phyloP scores from a whole-genome alignment of 2,329 filamentous ascomycete genomes.

The Nigrospora osmanthi region DNA sequence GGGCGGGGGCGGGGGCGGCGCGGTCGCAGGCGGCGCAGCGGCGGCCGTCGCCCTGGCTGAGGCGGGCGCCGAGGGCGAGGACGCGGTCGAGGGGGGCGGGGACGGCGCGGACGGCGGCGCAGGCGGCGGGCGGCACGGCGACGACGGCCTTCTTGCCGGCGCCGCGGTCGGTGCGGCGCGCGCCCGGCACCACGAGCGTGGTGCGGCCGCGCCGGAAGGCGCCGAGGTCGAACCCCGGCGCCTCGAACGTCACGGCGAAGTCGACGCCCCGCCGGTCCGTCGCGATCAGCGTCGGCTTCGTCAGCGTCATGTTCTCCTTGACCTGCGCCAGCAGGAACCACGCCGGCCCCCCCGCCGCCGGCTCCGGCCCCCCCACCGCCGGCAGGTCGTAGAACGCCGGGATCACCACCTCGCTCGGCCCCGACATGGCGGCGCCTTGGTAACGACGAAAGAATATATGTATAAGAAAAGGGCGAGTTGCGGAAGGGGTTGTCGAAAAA shows the following conservation, averaged over 20 bases:
- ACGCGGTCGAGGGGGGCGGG: constrained; percentile 21
- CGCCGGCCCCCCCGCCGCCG: constrained; percentile 3
- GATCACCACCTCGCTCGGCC: background rate
- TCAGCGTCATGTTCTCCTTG: constrained; percentile 32
- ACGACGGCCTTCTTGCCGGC: constrained; percentile 31
- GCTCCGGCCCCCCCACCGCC: background rate
- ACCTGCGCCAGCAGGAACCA: constrained; percentile 24
- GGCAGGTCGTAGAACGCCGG: constrained; percentile 11
- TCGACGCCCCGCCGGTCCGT: constrained; percentile 28
- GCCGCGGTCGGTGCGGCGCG: constrained; percentile 21
- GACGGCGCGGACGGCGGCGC: constrained; percentile 9
- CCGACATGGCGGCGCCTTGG: no score
- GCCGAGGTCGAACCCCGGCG: constrained; percentile 23
- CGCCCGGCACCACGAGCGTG: constrained; percentile 28
- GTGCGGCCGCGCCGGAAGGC: constrained; percentile 29
- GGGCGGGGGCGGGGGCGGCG: background rate
- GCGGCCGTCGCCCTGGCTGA: constrained; percentile 13
- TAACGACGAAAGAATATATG: no score
- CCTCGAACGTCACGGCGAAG: constrained; percentile 39
- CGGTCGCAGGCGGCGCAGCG: background rate
- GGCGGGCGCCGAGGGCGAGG: constrained; percentile 14
- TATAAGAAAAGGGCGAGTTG: no score
- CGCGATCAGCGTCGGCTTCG: constrained; percentile 38
- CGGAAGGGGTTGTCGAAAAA: no score
- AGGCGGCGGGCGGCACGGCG: background rate